Evolutionary conservation across 768 basidiomycete genomes (phyloP).

Genomic region (Lanmaoa pseudosensibilis): DNA sequence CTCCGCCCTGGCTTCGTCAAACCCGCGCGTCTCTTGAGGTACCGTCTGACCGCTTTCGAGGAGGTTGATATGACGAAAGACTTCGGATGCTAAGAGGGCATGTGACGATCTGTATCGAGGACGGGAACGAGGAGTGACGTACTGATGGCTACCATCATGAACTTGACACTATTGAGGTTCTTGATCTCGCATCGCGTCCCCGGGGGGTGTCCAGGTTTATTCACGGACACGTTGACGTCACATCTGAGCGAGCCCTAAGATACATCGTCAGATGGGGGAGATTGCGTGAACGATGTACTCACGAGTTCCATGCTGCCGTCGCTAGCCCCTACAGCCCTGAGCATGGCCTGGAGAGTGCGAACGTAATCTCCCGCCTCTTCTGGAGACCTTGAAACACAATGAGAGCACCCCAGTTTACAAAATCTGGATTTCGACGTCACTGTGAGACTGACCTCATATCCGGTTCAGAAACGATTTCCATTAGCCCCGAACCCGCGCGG

Average conservation of each 20-base stretch:
- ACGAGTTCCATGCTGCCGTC: slow-evolving; percentile 99
- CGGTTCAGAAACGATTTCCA: slow-evolving; percentile 96
- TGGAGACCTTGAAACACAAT: slow-evolving; percentile 50
- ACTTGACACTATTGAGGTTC: slow-evolving; percentile 90
- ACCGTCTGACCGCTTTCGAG: slow-evolving; percentile 47
- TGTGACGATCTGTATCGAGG: neutral
- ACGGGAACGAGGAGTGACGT: slow-evolving; percentile 21
- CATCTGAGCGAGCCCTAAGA: slow-evolving; percentile 87
- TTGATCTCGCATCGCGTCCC: slow-evolving; percentile 95
- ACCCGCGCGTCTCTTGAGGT: slow-evolving; percentile 86
- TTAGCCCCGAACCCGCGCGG: slow-evolving; percentile 82
- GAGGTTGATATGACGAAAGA: slow-evolving; percentile 71
- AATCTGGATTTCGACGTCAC: neutral
- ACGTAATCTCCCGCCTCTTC: slow-evolving; percentile 92
- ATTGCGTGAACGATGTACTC: slow-evolving; percentile 10
- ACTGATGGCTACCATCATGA: slow-evolving; percentile 86
- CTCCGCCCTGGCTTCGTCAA: slow-evolving; percentile 76
- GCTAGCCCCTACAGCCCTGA: slow-evolving; percentile 83
- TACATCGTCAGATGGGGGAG: neutral
- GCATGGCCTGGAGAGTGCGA: slow-evolving; percentile 71
- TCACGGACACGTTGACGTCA: slow-evolving; percentile 94
- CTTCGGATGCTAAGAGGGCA: slow-evolving; percentile 67
- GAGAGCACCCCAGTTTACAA: neutral
- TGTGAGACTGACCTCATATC: slow-evolving; percentile 61
- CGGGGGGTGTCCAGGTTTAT: slow-evolving; percentile 56